Evolutionary conservation across 2,329 filamentous ascomycete genomes (phyloP).

Genomic region (Ceratocystis ficicola): DNA sequence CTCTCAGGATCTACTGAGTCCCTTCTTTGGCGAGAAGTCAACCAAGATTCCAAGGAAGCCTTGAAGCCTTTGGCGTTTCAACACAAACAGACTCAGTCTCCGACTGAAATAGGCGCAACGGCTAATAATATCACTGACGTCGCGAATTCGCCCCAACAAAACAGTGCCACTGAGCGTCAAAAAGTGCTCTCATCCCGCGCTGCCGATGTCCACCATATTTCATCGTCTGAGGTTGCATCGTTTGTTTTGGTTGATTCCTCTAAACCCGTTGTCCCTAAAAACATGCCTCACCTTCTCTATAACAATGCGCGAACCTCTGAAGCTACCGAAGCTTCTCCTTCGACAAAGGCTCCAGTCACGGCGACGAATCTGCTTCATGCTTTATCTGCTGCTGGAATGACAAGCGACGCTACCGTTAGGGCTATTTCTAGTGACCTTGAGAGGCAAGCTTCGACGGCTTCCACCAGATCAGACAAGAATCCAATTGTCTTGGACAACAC

Average conservation of each 20-base stretch:
- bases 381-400: not conserved
- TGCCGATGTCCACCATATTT: constrained; percentile 44
- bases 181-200: not conserved
- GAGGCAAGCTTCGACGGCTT: constrained; percentile 11
- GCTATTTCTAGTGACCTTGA: constrained; percentile 3
- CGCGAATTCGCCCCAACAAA: not conserved
- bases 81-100: not conserved
- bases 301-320: constrained; percentile 6
- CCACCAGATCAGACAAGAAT: constrained; percentile 11
- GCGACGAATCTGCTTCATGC: not conserved
- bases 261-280: constrained; percentile 16
- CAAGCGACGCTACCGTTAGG: not conserved
- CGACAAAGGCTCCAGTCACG: not conserved
- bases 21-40: not conserved
- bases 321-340: not conserved
- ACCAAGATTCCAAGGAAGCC: not conserved
- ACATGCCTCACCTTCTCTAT: constrained; percentile 21
- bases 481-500: constrained; percentile 16
- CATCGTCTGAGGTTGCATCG: constrained; percentile 22
- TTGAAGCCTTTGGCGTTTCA: not conserved
- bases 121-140: not conserved
- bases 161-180: not conserved
- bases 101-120: not conserved
- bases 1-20: not conserved
- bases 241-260: constrained; percentile 19